Percentiles rank a stretch among this genome's conserved stretches.
These are phyloP conservation scores for Jackrogersella multiformis DNA, from an alignment of 495 filamentous ascomycete species.

Conservation along the genomic window DNA sequence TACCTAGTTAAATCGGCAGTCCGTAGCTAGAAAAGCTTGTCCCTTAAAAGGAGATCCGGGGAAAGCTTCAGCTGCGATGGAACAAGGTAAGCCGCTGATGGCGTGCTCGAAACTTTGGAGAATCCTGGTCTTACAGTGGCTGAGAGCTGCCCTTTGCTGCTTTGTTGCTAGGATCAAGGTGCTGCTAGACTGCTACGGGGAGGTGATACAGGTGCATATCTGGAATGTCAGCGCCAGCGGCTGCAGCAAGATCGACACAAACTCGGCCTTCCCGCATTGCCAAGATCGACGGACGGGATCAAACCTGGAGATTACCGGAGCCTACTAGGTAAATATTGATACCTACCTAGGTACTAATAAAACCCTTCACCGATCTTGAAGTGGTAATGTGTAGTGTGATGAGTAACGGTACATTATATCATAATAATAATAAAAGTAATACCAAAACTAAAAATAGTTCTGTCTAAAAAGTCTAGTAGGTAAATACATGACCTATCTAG, in stretches of 20 bases:
- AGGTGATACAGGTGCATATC: neutral
- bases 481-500: neutral
- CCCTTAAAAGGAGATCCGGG: conserved; percentile 21
- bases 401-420: no score
- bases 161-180: conserved; percentile 20
- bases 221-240: conserved; percentile 11
- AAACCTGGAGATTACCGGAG: neutral
- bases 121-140: conserved; percentile 22
- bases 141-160: neutral
- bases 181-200: conserved; percentile 14
- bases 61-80: conserved; percentile 34
- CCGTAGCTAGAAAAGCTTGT: conserved; percentile 20
- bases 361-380: conserved; percentile 5
- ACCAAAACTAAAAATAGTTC: neutral
- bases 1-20: neutral
- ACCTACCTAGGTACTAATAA: neutral
- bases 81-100: conserved; percentile 31
- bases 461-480: neutral
- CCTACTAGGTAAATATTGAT: no score
- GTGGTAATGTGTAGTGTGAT: conserved; percentile 8
- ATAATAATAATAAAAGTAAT: neutral
- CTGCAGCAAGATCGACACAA: conserved; percentile 26
- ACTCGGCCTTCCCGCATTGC: conserved; percentile 17
- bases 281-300: conserved; percentile 8
- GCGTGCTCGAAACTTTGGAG: conserved; percentile 28